phyloP scores from a whole-genome alignment of 129 eudicot genomes.

The Pittosporum tobira region DNA sequence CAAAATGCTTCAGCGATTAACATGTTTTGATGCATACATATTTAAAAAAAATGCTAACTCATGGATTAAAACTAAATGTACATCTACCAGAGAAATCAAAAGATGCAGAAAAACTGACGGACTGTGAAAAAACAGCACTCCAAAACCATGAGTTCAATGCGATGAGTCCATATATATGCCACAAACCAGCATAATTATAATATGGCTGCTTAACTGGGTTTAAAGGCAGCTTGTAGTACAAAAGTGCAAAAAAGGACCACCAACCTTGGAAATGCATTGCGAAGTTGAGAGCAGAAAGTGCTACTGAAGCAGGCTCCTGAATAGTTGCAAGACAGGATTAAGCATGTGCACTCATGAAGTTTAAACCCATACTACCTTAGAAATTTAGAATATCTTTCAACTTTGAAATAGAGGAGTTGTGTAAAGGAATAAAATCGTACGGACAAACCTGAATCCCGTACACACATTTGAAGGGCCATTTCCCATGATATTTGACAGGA shows the following conservation, averaged over 20 bases:
- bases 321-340: background rate
- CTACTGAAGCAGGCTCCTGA: slow-evolving; percentile 90
- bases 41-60: no score
- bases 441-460: slow-evolving; percentile 79
- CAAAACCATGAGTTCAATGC: slow-evolving; percentile 82
- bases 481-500: slow-evolving; percentile 90
- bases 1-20: no score
- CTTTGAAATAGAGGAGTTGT: no score
- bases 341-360: slow-evolving; percentile 1
- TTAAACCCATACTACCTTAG: slow-evolving; percentile 3
- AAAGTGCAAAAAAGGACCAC: slow-evolving; percentile 52
- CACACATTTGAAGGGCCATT: slow-evolving; percentile 80
- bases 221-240: slow-evolving; percentile 56
- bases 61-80: background rate
- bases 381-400: background rate
- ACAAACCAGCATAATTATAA: slow-evolving; percentile 61
- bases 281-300: slow-evolving; percentile 65
- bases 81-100: background rate
- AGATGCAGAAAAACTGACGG: slow-evolving; percentile 37
- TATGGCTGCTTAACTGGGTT: slow-evolving; percentile 46
- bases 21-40: no score
- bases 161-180: slow-evolving; percentile 59
- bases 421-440: background rate
- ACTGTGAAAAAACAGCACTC: slow-evolving; percentile 80
- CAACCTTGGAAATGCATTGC: slow-evolving; percentile 89